Base-by-base conservation (phyloP, 495 filamentous ascomycete species). In the Daldinia caldariorum region DNA sequence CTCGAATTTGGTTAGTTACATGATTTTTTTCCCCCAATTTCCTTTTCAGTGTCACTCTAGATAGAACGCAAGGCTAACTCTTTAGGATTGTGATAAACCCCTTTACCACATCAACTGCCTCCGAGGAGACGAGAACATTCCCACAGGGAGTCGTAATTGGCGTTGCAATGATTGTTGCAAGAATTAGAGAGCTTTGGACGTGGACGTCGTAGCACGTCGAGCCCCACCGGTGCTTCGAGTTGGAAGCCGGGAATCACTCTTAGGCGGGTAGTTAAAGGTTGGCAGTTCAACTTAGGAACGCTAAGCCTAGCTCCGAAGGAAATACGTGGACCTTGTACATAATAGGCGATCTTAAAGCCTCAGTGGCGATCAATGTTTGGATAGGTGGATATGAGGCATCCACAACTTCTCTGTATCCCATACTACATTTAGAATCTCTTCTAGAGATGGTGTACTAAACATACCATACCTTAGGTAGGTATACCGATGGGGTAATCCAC, bases 1-100 rank as follows among this genome's bases (percentile, higher is more conserved):
- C 68, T 69, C 73, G 14, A 83, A 83, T 60, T 74, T 79, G 75
- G 83, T 84, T 61, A 67, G 78, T 47, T 4, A 20, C 8, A 12
- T 18, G n/a, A 10, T 74, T 26, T 39, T 35, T 37, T 7, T 49
- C 56, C n/a, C n/a, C n/a, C 10, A 0, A 18, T 29, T 51, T 47
- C 10, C 14, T 12, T 55, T 14, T 49, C 0, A 3, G 4, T 18
- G n/a, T 2, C 4, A 13, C 4, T 38, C 18, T 20, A 32, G 34
- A 22, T 7, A 45, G 4, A 26, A 20, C 8, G 16, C 53, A 22
- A 47, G 10, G 58, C 70, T 80, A 66, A 78, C 58, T 57, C 57
- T 37, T 35, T 47, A 84, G 82, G 66, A 75, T 56, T 84, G 82
- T 58, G 65, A 68, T 35, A 76, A 66, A 20, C 68, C 71, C 3